phyloP scores from a whole-genome alignment of 208 protist species.

The Trypanosoma vivax region DNA sequence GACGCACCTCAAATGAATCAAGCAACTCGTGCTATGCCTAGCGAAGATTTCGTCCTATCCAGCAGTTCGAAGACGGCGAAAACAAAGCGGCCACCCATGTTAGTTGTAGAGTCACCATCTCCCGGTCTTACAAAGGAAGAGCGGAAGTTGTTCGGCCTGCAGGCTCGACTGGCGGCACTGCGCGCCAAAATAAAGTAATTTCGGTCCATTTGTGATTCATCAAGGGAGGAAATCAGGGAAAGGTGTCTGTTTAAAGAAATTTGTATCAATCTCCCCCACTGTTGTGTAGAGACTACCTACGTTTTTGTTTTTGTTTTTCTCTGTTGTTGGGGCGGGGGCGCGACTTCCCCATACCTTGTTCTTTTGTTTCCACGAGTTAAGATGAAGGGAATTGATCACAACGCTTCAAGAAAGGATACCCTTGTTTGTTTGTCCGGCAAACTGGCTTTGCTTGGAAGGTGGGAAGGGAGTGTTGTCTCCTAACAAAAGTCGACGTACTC shows the following conservation, averaged over 20 bases:
- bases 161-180: constrained; percentile 73
- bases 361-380: too few species aligned
- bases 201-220: neutral
- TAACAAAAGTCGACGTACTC: too few species aligned
- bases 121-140: constrained; percentile 68
- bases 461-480: too few species aligned
- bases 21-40: neutral
- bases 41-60: neutral
- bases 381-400: too few species aligned
- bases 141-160: constrained; percentile 70
- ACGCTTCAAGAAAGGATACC: too few species aligned
- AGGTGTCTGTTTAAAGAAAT: constrained; percentile 3
- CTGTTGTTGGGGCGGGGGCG: too few species aligned
- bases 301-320: too few species aligned
- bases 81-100: constrained; percentile 1
- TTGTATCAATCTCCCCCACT: constrained; percentile 2
- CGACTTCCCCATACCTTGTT: too few species aligned
- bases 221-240: constrained; percentile 24
- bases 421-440: too few species aligned
- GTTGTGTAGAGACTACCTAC: too few species aligned
- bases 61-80: constrained; percentile 14
- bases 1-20: neutral
- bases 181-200: constrained; percentile 66
- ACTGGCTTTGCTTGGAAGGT: too few species aligned
- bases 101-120: too few species aligned